Evolutionary conservation across 106 monocot genomes (phyloP), one percentile per base, ranked within the genome.

Genomic region (Gastrodia elata): DNA sequence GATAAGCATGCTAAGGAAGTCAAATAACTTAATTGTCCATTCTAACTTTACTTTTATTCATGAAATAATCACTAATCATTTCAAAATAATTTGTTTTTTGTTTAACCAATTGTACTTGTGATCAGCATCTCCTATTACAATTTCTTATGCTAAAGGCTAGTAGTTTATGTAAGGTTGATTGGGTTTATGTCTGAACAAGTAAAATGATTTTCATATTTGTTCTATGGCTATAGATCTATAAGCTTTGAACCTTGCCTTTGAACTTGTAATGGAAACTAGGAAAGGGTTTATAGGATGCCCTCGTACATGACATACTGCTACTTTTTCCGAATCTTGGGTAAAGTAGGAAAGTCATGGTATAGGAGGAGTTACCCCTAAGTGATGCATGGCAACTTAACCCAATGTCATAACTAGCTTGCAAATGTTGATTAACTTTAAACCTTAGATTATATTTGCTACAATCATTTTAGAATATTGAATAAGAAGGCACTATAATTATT

Each of bases 141-240:
- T 8, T 6, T 42, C 8, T 8, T 8, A 42, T 42, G 42, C 8
- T 8, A 42, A 42, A 42, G 8, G 42, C 14, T 42, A 14, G 14
- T 42, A 14, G 42, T 42, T 42, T 1, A 42, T 42, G 14, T 42
- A 9, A 42, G 42, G 42, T 42, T 42, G 42, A 42, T 14, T 3
- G n/a, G 14, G 14, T 8, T 42, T 52, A 20, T 52, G 20, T 9
- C 52, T n/a, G 22, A 52, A 52, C 52, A n/a, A 52, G 22, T 2
- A 52, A 52, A 52, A n/a, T 52, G 52, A 52, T n/a, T 52, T 52
- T 52, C 18, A 52, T n/a, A n/a, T 52, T 52, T n/a, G n/a, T n/a
- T n/a, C n/a, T n/a, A n/a, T n/a, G n/a, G n/a, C n/a, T n/a, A n/a
- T n/a, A n/a, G n/a, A n/a, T n/a, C n/a, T n/a, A n/a, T n/a, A n/a